Evolutionary conservation across 805 yeast species (phyloP), one percentile per base, ranked within the genome.

Genomic region (Scheffersomyces stipitis): DNA sequence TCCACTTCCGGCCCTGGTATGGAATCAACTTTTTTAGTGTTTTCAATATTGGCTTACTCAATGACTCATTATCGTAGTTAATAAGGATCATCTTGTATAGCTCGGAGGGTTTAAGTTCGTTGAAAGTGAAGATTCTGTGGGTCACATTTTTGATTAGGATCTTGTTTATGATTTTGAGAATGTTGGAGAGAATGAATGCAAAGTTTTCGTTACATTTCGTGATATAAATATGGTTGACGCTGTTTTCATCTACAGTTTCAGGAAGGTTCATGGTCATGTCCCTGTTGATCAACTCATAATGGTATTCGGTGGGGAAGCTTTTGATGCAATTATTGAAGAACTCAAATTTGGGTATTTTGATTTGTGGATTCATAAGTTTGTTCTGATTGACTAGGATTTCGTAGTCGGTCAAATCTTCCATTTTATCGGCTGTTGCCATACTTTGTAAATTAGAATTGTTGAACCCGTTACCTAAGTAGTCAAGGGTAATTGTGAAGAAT

Each of bases 1-100:
- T 81, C 99, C 99, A 91, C 59, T 90, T 89, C 41, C 93, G 80
- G 14, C 96, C 96, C 51, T 87, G 90, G 62, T 83, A 87, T 0
- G 97, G 96, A 1, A 89, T 81, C 34, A 89, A 73, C 44, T 85
- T 81, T 56, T 86, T 89, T 41, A 90, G 67, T 1, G 86, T 74
- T 51, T 81, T 81, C 49, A 90, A 65, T 3, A 86, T 79, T 1
- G 95, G 90, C 33, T 68, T 68, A 62, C 85, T 81, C 16, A 88
- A 58, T 7, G 73, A 73, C 16, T 66, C 54, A 51, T 86, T 87
- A 22, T 61, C 60, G 54, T 80, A 82, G 30, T 88, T 70, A 3
- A 75, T 64, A 4, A 86, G 60, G 24, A 75, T 60, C 48, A 76
- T 72, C 46, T 84, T 76, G 40, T 84, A 67, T 3, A 75, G 58